These are phyloP conservation scores for Fagopyrum esculentum DNA, from an alignment of 148 eudicot species.

Conservation along the genomic window DNA sequence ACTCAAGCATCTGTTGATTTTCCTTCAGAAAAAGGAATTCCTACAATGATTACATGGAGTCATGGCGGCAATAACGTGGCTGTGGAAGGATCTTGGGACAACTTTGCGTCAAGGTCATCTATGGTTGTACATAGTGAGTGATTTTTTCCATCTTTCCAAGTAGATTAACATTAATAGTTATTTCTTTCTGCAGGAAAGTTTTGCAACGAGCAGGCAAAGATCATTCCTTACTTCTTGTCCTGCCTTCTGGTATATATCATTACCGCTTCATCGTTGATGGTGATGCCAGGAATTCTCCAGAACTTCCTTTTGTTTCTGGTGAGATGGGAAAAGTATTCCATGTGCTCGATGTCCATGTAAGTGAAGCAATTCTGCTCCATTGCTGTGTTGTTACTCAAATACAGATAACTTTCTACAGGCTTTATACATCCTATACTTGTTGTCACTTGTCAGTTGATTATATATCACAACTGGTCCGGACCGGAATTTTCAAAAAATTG, in stretches of 20 bases:
- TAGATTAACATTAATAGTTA: not conserved
- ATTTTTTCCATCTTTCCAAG: not conserved
- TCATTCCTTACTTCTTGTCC: conserved; percentile 56
- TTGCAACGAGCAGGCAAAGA: conserved; percentile 80
- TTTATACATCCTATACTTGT: too few species aligned
- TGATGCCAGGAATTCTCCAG: conserved; percentile 53
- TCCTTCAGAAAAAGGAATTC: conserved; percentile 58
- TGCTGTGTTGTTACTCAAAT: not conserved
- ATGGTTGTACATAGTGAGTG: not conserved
- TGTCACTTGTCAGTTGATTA: too few species aligned
- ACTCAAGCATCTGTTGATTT: conserved; percentile 29
- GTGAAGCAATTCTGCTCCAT: conserved; percentile 18
- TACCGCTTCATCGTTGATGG: conserved; percentile 82
- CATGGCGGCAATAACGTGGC: conserved; percentile 72
- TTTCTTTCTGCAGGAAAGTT: conserved; percentile 40
- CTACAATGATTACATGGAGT: conserved; percentile 74
- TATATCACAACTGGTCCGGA: too few species aligned
- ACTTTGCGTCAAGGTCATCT: conserved; percentile 67
- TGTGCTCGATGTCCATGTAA: conserved; percentile 79
- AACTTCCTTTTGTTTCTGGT: conserved; percentile 61
- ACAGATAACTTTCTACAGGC: not conserved
- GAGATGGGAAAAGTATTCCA: conserved; percentile 58
- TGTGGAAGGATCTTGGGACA: conserved; percentile 94
- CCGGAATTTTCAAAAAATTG: too few species aligned
- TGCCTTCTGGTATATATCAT: conserved; percentile 80